A percentile compares a stretch with the other conserved stretches of the same genome.
Evolutionary conservation across 306 rosid genomes (phyloP).

Genomic region (Fagus crenata): DNA sequence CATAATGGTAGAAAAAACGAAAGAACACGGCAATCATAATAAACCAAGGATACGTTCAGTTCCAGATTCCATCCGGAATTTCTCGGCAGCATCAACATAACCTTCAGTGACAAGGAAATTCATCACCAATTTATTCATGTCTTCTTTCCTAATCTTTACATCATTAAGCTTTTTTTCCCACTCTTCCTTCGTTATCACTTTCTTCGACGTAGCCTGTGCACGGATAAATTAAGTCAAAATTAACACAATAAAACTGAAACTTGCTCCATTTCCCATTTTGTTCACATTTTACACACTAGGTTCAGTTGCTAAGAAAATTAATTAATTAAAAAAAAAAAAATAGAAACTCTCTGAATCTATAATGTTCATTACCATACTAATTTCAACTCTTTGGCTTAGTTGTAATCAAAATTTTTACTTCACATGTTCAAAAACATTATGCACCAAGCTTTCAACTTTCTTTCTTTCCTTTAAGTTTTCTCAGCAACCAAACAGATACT

Average conservation of each 20-base stretch:
- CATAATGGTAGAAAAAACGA: neutral
- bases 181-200: slow-evolving; percentile 71
- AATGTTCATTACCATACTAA: too few species aligned
- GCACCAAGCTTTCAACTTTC: slow-evolving; percentile 24
- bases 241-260: neutral
- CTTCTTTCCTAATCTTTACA: slow-evolving; percentile 81
- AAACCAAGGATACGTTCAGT: slow-evolving; percentile 76
- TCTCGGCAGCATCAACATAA: slow-evolving; percentile 90
- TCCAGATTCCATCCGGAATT: slow-evolving; percentile 86
- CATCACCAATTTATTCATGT: slow-evolving; percentile 95
- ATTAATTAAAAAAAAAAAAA: neutral
- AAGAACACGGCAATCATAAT: neutral
- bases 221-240: slow-evolving; percentile 6
- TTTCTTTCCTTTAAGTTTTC: slow-evolving; percentile 2
- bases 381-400: slow-evolving; percentile 5
- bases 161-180: slow-evolving; percentile 96
- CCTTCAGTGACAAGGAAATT: slow-evolving; percentile 96
- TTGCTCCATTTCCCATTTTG: neutral
- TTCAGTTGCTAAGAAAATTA: neutral
- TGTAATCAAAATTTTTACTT: neutral
- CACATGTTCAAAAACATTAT: neutral
- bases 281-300: neutral
- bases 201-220: slow-evolving; percentile 73
- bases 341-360: slow-evolving; percentile 4
- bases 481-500: slow-evolving; percentile 14